A percentile compares a stretch with the other conserved stretches of the same genome.
These are phyloP conservation scores for Candida piceae DNA, from an alignment of 805 yeast genomes.

Conservation along the genomic window DNA sequence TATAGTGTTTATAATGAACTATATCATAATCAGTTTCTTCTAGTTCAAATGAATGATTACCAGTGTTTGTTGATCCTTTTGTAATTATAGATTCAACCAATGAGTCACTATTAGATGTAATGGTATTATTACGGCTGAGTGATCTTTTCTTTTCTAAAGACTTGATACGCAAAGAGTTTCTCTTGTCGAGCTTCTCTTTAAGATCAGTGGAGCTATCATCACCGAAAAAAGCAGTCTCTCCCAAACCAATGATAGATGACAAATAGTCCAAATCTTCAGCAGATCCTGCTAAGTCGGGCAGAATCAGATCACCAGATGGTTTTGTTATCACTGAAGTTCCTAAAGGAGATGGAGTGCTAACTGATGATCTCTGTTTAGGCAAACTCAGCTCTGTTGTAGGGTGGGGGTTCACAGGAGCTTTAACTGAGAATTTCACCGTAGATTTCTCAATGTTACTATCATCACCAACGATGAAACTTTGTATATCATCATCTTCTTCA, in stretches of 20 bases:
- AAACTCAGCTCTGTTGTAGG: too few relatives aligned
- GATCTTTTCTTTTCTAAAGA: constrained; percentile 33
- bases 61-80: constrained; percentile 10
- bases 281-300: background rate
- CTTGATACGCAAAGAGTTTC: constrained; percentile 31
- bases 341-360: background rate
- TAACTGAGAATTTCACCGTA: too few relatives aligned
- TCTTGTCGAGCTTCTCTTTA: constrained; percentile 27
- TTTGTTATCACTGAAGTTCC: background rate
- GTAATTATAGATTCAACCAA: constrained; percentile 12
- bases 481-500: constrained; percentile 9
- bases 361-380: too few relatives aligned
- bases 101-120: constrained; percentile 15
- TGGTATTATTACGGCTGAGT: constrained; percentile 25
- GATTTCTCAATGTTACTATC: constrained; percentile 2
- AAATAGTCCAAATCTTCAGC: constrained; percentile 34
- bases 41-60: constrained; percentile 14
- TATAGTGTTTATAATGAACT: constrained; percentile 15
- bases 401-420: too few relatives aligned
- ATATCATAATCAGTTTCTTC: constrained; percentile 19
- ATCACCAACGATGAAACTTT: constrained; percentile 15
- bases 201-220: constrained; percentile 16
- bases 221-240: constrained; percentile 35
- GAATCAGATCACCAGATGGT: background rate
- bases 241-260: constrained; percentile 34